Base-by-base conservation (phyloP, 192 early-diverging fungal species). In the Podila epicladia region DNA sequence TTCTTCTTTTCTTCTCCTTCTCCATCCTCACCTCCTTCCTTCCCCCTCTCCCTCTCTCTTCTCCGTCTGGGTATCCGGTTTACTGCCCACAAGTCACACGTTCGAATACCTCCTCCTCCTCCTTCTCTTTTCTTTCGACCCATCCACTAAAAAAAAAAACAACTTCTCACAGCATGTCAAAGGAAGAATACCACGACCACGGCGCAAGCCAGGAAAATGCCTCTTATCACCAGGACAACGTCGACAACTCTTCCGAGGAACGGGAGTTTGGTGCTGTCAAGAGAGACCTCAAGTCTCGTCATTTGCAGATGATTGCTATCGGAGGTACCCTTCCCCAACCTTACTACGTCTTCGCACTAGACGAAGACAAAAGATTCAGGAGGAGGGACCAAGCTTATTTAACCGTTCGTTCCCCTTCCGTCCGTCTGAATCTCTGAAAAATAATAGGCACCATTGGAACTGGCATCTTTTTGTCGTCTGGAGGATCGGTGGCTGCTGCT, bases 391-490 rank as follows among this genome's bases (percentile, higher is more conserved):
- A 6, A 9, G 35, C 35, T 37, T 37, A 37, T 33, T 33, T 20
- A 19, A 15, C 22, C 51, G 17, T 22, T 5, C 51, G 15, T n/a
- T 53, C 2, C 22, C 17, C 22, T 7, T 53, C 51, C 4, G 6
- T 22, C 50, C 7, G 5, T 55, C 24, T 26, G 51, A 6, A 24
- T 20, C 35, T 9, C 41, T 45, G 41, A 45, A 37, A 45, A 1
- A 45, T 8, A 55, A 55, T 55, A 55, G 53, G 93, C 20, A 80
- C 76, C 57, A 80, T 80, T 20, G 76, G 92, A 26, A 94, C 93
- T 11, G 92, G 93, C 22, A 84, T 93, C 45, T 94, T 94, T 70
- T 82, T 94, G 64, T 93, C 94, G 11, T 91, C 91, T 61, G 95
- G 93, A 65, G 84, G 84, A 9, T 90, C 93, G 5, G 87, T 97